These are phyloP conservation scores for Hyaloperonospora brassicae DNA, from an alignment of 352 stramenopile genomes.

Conservation along the genomic window DNA sequence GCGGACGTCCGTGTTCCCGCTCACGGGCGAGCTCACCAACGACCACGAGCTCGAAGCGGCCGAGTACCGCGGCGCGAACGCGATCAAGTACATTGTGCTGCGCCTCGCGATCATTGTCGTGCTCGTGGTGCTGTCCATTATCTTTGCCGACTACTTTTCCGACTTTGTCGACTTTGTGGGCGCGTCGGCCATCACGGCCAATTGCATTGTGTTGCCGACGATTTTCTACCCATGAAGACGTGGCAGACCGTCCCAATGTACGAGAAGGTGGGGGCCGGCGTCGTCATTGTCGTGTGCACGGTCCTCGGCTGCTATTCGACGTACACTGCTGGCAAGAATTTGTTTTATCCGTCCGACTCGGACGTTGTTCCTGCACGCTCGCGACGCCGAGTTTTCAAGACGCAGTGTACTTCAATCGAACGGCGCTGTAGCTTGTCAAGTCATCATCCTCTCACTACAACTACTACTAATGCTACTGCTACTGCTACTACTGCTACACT, in stretches of 20 bases:
- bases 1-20: constrained; percentile 26
- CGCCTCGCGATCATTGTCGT: constrained; percentile 30
- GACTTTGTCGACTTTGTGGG: constrained; percentile 56
- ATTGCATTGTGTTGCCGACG: constrained; percentile 54
- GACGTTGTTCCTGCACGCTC: constrained; percentile 45
- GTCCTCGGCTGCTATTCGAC: constrained; percentile 29
- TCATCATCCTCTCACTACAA: too few relatives aligned
- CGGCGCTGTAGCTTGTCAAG: constrained; percentile 7
- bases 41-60: constrained; percentile 25
- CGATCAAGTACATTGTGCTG: constrained; percentile 25
- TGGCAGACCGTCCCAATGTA: constrained; percentile 33
- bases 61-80: constrained; percentile 27
- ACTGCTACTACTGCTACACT: too few relatives aligned
- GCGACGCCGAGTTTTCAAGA: constrained; percentile 38
- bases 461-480: too few relatives aligned
- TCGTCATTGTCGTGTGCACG: constrained; percentile 27
- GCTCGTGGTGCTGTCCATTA: constrained; percentile 28
- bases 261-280: constrained; percentile 18
- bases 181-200: constrained; percentile 40
- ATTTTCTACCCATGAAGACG: constrained; percentile 53
- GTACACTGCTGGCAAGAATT: constrained; percentile 38
- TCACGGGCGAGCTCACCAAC: constrained; percentile 27
- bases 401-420: constrained; percentile 43
- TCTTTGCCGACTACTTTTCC: constrained; percentile 48
- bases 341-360: constrained; percentile 30